These are phyloP conservation scores for Psilocybe sp. DNA, from an alignment of 768 basidiomycete genomes.

Conservation along the genomic window DNA sequence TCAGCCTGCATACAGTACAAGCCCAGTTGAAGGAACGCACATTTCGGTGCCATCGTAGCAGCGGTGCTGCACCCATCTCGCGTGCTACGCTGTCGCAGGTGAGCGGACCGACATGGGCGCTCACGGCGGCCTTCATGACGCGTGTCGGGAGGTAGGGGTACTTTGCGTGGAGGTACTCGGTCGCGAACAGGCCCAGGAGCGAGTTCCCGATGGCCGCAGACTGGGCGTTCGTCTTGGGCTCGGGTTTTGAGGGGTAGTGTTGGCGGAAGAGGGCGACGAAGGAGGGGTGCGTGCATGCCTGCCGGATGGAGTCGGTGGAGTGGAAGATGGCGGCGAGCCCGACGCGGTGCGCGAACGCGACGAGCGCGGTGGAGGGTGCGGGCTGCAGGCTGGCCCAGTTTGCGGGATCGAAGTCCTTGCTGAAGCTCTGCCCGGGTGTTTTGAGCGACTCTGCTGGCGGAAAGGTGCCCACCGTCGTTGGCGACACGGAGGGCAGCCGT, in stretches of 20 bases:
- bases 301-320: constrained; percentile 55
- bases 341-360: constrained; percentile 74
- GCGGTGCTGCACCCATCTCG: constrained; percentile 75
- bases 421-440: constrained; percentile 26
- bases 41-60: constrained; percentile 80
- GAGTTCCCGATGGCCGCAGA: constrained; percentile 80
- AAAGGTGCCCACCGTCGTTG: constrained; percentile 51
- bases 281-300: constrained; percentile 80
- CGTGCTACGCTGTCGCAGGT: constrained; percentile 83
- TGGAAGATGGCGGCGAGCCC: constrained; percentile 61
- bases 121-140: constrained; percentile 87
- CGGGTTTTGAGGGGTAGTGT: constrained; percentile 52
- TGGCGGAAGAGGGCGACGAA: constrained; percentile 53
- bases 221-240: constrained; percentile 68
- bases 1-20: constrained; percentile 2
- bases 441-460: constrained; percentile 54
- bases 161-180: constrained; percentile 75
- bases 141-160: constrained; percentile 92
- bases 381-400: constrained; percentile 72
- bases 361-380: constrained; percentile 65
- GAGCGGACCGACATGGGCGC: constrained; percentile 85
- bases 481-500: constrained; percentile 51
- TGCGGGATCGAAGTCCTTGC: constrained; percentile 56
- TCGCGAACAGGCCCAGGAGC: constrained; percentile 85
- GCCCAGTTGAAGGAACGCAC: constrained; percentile 37